Percentiles rank a stretch among this genome's conserved stretches.
phyloP scores from a whole-genome alignment of 345 rosid genomes.

The Eutrema japonicum region DNA sequence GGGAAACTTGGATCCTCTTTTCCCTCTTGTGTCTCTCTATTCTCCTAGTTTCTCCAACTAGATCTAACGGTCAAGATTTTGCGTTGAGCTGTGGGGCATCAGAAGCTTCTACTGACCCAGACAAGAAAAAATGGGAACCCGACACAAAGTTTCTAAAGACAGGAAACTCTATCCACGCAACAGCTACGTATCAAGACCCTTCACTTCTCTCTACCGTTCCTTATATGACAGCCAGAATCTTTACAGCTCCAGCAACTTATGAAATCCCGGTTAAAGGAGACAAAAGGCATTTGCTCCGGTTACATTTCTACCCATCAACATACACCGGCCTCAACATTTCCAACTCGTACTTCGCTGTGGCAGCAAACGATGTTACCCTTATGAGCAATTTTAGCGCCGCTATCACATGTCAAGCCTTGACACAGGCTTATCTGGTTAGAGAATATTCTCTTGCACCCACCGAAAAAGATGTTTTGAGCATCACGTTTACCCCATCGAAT shows the following conservation, averaged over 20 bases:
- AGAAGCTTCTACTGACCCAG: conserved; percentile 51
- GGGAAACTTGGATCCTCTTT: conserved; percentile 31
- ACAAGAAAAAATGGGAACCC: conserved; percentile 63
- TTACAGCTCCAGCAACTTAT: conserved; percentile 58
- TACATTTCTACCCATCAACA: conserved; percentile 69
- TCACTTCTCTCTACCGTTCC: conserved; percentile 65
- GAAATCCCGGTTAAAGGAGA: conserved; percentile 49
- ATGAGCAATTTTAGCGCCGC: conserved; percentile 74
- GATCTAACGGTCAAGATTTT: conserved; percentile 35
- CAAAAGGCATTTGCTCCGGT: conserved; percentile 53
- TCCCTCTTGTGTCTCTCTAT: conserved; percentile 39
- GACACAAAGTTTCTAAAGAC: conserved; percentile 55
- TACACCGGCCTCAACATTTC: conserved; percentile 53
- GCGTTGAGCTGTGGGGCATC: conserved; percentile 60
- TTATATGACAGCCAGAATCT: conserved; percentile 75
- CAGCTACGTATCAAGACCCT: conserved; percentile 69
- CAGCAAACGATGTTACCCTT: conserved; percentile 55
- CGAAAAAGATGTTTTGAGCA: conserved; percentile 42
- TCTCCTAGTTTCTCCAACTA: conserved; percentile 34
- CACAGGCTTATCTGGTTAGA: conserved; percentile 65
- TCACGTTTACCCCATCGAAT: conserved; percentile 61
- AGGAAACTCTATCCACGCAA: conserved; percentile 41
- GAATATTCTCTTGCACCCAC: conserved; percentile 67
- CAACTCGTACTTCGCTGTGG: conserved; percentile 63
- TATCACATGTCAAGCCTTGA: conserved; percentile 67